Percentiles rank a stretch among this genome's conserved stretches.
These are phyloP conservation scores for Candida suzukii DNA, from an alignment of 805 yeast genomes.

Conservation along the genomic window DNA sequence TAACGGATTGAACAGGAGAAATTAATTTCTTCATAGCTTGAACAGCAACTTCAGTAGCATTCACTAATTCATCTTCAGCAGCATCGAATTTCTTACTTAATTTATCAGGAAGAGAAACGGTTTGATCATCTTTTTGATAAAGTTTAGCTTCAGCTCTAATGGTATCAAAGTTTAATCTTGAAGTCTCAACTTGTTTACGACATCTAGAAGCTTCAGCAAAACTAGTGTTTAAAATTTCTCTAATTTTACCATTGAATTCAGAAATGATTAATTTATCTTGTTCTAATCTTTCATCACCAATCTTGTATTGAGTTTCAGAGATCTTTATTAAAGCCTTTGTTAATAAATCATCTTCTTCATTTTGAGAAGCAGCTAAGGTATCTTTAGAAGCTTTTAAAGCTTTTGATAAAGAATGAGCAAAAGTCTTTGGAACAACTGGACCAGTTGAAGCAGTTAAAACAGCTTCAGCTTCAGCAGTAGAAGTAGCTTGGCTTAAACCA, in stretches of 20 bases:
- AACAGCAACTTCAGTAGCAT: slow-evolving; percentile 75
- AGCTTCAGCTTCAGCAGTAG: slow-evolving; percentile 61
- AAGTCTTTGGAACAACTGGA: slow-evolving; percentile 53
- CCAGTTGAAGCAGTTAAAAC: slow-evolving; percentile 32
- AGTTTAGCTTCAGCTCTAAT: slow-evolving; percentile 51
- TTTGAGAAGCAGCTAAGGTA: slow-evolving; percentile 24
- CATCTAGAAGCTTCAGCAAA: slow-evolving; percentile 54
- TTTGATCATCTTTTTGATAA: slow-evolving; percentile 27
- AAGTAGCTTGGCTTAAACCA: slow-evolving; percentile 55
- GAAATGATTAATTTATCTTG: slow-evolving; percentile 59
- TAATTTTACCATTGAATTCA: slow-evolving; percentile 53
- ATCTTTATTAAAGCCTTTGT: slow-evolving; percentile 46
- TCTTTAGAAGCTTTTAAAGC: slow-evolving; percentile 46
- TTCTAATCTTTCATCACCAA: slow-evolving; percentile 62
- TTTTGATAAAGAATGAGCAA: slow-evolving; percentile 62
- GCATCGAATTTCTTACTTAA: slow-evolving; percentile 46
- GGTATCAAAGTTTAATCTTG: slow-evolving; percentile 65
- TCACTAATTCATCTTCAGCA: slow-evolving; percentile 72
- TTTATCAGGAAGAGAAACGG: slow-evolving; percentile 39
- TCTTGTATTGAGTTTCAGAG: slow-evolving; percentile 49
- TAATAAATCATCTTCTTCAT: slow-evolving; percentile 34
- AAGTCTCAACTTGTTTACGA: slow-evolving; percentile 62
- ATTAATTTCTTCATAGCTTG: slow-evolving; percentile 68
- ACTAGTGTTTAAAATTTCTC: slow-evolving; percentile 43
- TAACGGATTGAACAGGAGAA: slow-evolving; percentile 57